Evolutionary conservation across 1,284 basidiomycete species (phyloP).

Genomic region (Fomitopsis schrenkii): DNA sequence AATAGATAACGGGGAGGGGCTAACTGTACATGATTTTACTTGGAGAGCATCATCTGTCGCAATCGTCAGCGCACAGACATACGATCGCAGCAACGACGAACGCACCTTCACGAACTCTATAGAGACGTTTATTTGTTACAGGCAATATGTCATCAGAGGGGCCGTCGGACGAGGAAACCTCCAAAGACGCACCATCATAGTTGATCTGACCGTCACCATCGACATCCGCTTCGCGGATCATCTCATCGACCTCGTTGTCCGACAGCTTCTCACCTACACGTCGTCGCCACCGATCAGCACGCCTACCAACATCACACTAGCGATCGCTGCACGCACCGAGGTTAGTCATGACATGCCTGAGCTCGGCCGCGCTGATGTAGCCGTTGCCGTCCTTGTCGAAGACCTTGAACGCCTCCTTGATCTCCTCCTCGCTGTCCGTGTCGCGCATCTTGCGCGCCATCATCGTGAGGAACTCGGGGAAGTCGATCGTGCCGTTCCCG

Average conservation of each 20-base stretch:
- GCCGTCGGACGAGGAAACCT: not conserved
- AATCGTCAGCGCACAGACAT: not conserved
- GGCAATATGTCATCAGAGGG: not conserved
- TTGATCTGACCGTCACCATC: constrained; percentile 93
- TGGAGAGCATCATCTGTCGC: constrained; percentile 54
- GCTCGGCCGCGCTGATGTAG: constrained; percentile 75
- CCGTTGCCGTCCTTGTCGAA: constrained; percentile 86
- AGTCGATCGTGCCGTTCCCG: constrained; percentile 90
- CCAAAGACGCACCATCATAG: constrained; percentile 60
- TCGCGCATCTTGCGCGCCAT: constrained; percentile 97
- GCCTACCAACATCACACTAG: not conserved
- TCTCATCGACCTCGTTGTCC: constrained; percentile 93
- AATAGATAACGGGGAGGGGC: not conserved
- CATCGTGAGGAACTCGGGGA: constrained; percentile 93
- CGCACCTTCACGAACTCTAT: constrained; percentile 69
- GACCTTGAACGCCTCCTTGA: constrained; percentile 79
- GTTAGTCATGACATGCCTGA: constrained; percentile 92
- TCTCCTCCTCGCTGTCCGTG: constrained; percentile 79
- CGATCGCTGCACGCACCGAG: constrained; percentile 55
- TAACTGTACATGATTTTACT: constrained; percentile 27
- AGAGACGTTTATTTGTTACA: not conserved
- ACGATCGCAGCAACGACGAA: not conserved
- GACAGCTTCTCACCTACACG: constrained; percentile 83
- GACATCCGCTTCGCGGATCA: constrained; percentile 98
- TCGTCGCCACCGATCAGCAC: constrained; percentile 3